phyloP scores from a whole-genome alignment of 2,329 filamentous ascomycete genomes.

The Tolypocladium ovalisporum region DNA sequence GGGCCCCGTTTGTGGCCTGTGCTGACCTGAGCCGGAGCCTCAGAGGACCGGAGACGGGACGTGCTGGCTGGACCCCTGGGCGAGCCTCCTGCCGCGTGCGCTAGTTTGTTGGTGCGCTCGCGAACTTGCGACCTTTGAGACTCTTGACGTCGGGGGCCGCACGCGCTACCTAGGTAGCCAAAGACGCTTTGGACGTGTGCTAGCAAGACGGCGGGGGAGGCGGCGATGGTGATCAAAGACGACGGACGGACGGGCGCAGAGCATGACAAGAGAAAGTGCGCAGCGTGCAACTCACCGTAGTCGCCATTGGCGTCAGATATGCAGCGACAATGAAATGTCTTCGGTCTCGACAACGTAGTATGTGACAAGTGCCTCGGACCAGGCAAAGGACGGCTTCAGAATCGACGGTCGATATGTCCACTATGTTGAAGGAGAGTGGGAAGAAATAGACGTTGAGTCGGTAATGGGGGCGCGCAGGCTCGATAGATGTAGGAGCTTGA shows the following conservation, averaged over 20 bases:
- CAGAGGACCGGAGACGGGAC: neutral
- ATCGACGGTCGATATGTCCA: neutral
- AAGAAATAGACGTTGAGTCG: neutral
- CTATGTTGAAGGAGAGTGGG: neutral
- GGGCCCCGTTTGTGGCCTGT: neutral
- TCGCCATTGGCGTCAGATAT: conserved; percentile 17
- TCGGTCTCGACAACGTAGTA: neutral
- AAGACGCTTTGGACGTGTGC: neutral
- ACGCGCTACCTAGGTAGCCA: neutral
- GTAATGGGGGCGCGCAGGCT: neutral
- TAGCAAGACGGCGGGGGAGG: neutral
- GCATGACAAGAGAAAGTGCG: neutral
- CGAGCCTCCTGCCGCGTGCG: conserved; percentile 14
- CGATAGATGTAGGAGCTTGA: conserved; percentile 1
- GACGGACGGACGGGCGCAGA: neutral
- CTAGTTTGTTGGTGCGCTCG: conserved; percentile 11
- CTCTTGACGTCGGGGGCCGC: conserved; percentile 22
- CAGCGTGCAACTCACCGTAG: conserved; percentile 21
- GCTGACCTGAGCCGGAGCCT: neutral
- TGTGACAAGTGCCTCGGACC: too few relatives aligned
- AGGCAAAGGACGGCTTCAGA: neutral
- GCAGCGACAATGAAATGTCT: too few relatives aligned
- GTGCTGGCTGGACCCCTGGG: conserved; percentile 9
- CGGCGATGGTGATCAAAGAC: neutral
- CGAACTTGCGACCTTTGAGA: conserved; percentile 23